Percentiles rank a stretch among this genome's conserved stretches.
Evolutionary conservation across 2,329 filamentous ascomycete genomes (phyloP).

Genomic region (Microdochium nivale): DNA sequence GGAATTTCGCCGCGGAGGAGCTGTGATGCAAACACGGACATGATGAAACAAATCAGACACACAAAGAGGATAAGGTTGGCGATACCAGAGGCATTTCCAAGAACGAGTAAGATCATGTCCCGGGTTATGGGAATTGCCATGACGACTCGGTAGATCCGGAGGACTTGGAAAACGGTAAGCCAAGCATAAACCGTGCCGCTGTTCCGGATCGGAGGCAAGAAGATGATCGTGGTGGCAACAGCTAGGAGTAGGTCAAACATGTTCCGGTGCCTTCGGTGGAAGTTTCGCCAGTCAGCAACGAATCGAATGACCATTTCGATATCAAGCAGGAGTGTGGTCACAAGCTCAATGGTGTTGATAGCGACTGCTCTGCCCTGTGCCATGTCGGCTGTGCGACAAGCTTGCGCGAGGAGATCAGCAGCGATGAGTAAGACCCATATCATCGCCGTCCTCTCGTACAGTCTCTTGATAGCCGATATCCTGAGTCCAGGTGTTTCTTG

Average conservation of each 20-base stretch:
- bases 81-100: slow-evolving; percentile 88
- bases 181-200: slow-evolving; percentile 71
- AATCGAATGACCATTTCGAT: slow-evolving; percentile 78
- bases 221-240: slow-evolving; percentile 73
- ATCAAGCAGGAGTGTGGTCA: slow-evolving; percentile 70
- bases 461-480: slow-evolving; percentile 49
- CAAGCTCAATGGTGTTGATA: slow-evolving; percentile 64
- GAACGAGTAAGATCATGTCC: slow-evolving; percentile 76
- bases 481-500: slow-evolving; percentile 32
- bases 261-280: slow-evolving; percentile 67
- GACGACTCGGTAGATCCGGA: slow-evolving; percentile 87
- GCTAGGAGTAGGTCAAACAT: slow-evolving; percentile 74
- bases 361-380: slow-evolving; percentile 47
- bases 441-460: slow-evolving; percentile 66
- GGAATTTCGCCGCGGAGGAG: slow-evolving; percentile 85
- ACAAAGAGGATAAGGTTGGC: slow-evolving; percentile 93
- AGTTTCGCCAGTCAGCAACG: slow-evolving; percentile 68
- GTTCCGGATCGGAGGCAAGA: slow-evolving; percentile 70
- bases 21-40: slow-evolving; percentile 87
- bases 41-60: slow-evolving; percentile 88
- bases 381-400: slow-evolving; percentile 71
- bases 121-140: slow-evolving; percentile 80
- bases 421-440: slow-evolving; percentile 77
- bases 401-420: slow-evolving; percentile 72
- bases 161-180: slow-evolving; percentile 86